Evolutionary conservation across 2,329 filamentous ascomycete genomes (phyloP), one percentile per base, ranked within the genome.

Genomic region (Colletotrichum sp.): DNA sequence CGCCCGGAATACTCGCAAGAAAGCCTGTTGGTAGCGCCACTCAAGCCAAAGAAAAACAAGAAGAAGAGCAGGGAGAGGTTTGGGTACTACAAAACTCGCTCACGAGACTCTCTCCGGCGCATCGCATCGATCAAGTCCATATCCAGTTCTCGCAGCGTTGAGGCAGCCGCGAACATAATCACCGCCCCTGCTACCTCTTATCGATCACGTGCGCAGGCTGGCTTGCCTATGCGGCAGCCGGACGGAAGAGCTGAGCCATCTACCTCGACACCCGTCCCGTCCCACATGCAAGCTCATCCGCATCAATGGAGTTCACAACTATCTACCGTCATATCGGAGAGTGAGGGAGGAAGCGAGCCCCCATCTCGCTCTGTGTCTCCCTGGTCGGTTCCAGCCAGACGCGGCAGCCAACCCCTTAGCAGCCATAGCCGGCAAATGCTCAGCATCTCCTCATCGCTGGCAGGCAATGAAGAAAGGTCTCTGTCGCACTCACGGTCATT

Each of bases 231-330:
- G 43, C 69, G 79, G 60, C 80, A 79, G 69, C 79, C 80, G 75
- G 78, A 80, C 79, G 76, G 81, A 81, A 81, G 80, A 80, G 80
- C 78, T 67, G 79, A 79, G 76, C 64, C 66, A 13, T 43, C 52
- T 12, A 16, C 60, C 16, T 16, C 39, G 25, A 30, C 34, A 52
- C 25, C 71, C 30, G 43, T 43, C 22, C 55, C 68, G 73, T 71
- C 78, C 77, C 80, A 80, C 78, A 90, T 90, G 87, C 82, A 88
- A 77, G 81, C 87, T 62, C 82, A 87, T 74, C 86, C 88, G 71
- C 90, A 92, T 80, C 90, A 90, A 87, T 93, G 91, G 91, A 92
- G 91, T 82, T 89, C 90, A 60, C 91, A 92, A 82, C 86, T 93
- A 56, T 93, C 92, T 52, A 92, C 91, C 60, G 91, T 93, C 76